These are phyloP conservation scores for Beta corolliflora DNA, from an alignment of 179 eudicot species.

Conservation along the genomic window DNA sequence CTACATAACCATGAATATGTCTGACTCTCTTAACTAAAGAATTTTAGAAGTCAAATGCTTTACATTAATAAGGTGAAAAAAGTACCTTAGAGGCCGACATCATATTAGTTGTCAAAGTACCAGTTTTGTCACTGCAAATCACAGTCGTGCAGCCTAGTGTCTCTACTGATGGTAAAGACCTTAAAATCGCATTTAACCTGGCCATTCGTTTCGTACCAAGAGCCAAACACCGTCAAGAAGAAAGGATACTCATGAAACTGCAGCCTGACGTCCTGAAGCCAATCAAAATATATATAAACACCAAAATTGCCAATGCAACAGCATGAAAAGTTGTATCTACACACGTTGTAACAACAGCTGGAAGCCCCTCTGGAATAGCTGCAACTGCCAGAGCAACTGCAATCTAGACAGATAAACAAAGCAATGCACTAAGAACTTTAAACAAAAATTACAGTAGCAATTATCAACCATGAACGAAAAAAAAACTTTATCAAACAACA, in stretches of 20 bases:
- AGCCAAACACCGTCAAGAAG: conserved; percentile 76
- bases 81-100: conserved; percentile 98
- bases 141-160: conserved; percentile 99
- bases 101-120: conserved; percentile 97
- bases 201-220: conserved; percentile 99
- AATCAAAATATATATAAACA: conserved; percentile 8
- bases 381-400: conserved; percentile 99
- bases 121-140: conserved; percentile 99
- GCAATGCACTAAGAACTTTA: too few species aligned
- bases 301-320: not conserved
- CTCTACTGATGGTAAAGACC: conserved; percentile 98
- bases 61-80: too few species aligned
- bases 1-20: too few species aligned
- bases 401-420: conserved; percentile 85
- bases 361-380: conserved; percentile 99
- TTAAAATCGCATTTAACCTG: conserved; percentile 92
- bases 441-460: too few species aligned
- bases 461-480: too few species aligned
- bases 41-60: too few species aligned
- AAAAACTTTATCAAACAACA: too few species aligned
- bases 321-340: conserved; percentile 28
- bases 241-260: conserved; percentile 18
- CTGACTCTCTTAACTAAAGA: too few species aligned
- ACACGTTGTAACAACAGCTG: conserved; percentile 99
- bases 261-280: conserved; percentile 25